phyloP scores from a whole-genome alignment of 306 rosid genomes.

The Begonia loranthoides region DNA sequence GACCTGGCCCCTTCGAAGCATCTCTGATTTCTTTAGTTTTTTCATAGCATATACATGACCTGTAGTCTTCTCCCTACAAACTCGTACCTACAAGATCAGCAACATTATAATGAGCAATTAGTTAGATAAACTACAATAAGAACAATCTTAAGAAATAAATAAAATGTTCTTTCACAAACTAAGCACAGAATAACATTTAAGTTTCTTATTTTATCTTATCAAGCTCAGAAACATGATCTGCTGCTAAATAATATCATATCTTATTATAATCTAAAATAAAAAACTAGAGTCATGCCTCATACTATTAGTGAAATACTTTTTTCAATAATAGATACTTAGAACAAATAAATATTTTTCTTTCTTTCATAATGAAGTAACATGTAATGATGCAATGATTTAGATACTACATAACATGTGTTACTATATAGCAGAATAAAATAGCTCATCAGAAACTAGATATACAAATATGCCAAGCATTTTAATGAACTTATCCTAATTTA shows the following conservation, averaged over 20 bases:
- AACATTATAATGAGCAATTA: conserved; percentile 12
- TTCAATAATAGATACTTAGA: no score
- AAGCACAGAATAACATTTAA: background rate
- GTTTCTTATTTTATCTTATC: background rate
- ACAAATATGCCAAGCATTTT: background rate
- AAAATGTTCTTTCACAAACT: no score
- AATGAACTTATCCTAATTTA: background rate
- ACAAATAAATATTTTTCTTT: no score
- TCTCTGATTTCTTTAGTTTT: conserved; percentile 95
- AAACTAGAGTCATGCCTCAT: no score
- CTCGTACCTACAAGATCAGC: conserved; percentile 64
- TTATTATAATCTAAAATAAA: no score
- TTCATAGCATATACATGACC: conserved; percentile 95
- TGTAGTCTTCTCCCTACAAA: conserved; percentile 79
- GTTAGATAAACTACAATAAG: conserved; percentile 1
- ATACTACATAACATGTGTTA: no score
- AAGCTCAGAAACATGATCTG: background rate
- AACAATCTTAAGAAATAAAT: background rate
- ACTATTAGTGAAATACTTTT: no score
- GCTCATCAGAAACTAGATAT: no score
- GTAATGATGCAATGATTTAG: no score
- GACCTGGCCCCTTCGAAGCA: conserved; percentile 99
- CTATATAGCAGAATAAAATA: no score
- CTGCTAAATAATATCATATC: background rate
- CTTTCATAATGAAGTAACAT: no score